Base-by-base conservation (phyloP, 257 asterid genomes). In the Mentha longifolia region DNA sequence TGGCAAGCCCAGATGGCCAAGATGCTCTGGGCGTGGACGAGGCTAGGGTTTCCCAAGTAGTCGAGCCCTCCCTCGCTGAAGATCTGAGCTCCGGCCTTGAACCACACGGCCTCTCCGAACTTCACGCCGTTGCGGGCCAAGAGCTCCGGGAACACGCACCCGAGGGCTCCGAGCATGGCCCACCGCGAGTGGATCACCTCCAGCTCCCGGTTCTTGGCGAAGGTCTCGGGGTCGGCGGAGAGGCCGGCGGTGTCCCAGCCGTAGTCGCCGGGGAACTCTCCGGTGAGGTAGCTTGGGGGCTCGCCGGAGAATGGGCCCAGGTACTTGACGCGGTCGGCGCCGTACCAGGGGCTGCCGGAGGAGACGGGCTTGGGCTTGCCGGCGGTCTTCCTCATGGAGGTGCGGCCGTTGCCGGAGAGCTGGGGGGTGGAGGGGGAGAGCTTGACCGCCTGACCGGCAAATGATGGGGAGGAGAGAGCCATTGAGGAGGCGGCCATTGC, bases 101-200 rank as follows among this genome's bases (percentile, higher is more conserved):
- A 87, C 96, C 91, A 89, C 0, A 89, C 91, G 0, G 96, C 96
- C 67, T 89, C 96, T 0, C 96, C 93, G 61, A 87, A 89, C 63
- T 89, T 89, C 17, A 89, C 88, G 1, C 96, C 96, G 54, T 85
- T 89, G n/a, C 91, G 86, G 11, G 93, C 77, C 82, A 87, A 74
- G 5, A 89, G 93, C 82, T 89, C 96, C 0, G 93, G 93, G 88
- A 89, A 89, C 20, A 86, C 87, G 54, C 96, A 87, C 16, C 96
- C 96, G 13, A 89, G 89, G 55, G 96, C 96, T 54, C 96, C 91
- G 10, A 89, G 91, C 96, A 86, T 89, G 65, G 96, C 96, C 96
- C 96, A 86, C 46, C 92, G 73, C 63, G 72, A 61, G 83, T 86
- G 92, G 89, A 88, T 88, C 68, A 88, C 92, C 74, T 88, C 95